phyloP scores from a whole-genome alignment of 2,329 filamentous ascomycete species.

The Aspergillaceae sp. region DNA sequence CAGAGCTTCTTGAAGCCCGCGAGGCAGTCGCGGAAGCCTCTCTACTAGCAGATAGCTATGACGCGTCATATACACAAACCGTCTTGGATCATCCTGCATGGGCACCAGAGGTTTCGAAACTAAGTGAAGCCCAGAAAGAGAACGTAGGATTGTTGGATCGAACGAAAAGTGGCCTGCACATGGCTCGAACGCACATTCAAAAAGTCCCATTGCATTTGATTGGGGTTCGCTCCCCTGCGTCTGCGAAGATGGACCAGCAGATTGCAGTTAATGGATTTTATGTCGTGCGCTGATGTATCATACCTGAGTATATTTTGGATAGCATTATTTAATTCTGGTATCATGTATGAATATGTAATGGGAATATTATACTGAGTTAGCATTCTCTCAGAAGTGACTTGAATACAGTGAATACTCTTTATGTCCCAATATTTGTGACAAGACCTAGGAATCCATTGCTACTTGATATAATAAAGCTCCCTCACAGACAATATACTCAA shows the following conservation, averaged over 20 bases:
- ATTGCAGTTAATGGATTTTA: constrained; percentile 31
- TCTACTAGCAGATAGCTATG: constrained; percentile 31
- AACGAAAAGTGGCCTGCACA: constrained; percentile 41
- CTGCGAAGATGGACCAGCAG: constrained; percentile 40
- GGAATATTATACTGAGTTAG: no score
- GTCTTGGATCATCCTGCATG: constrained; percentile 34
- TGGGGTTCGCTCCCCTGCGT: constrained; percentile 45
- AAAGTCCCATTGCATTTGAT: constrained; percentile 51
- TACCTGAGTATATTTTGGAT: no score
- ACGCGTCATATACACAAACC: constrained; percentile 28
- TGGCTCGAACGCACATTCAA: constrained; percentile 44
- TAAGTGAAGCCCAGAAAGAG: constrained; percentile 7
- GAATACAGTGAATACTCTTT: no score
- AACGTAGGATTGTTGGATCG: constrained; percentile 35
- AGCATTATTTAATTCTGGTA: no score
- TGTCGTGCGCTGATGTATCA: constrained; percentile 20
- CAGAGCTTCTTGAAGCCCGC: constrained; percentile 28
- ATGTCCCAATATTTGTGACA: no score
- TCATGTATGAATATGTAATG: no score
- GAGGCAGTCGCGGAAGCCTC: constrained; percentile 27
- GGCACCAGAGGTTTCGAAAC: constrained; percentile 20
- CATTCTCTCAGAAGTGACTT: no score
- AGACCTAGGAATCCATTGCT: no score
- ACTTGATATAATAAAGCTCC: no score
- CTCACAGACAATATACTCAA: no score